Evolutionary conservation across 352 stramenopile genomes (phyloP), one percentile per base, ranked within the genome.

Genomic region (Globisporangium radiosum): DNA sequence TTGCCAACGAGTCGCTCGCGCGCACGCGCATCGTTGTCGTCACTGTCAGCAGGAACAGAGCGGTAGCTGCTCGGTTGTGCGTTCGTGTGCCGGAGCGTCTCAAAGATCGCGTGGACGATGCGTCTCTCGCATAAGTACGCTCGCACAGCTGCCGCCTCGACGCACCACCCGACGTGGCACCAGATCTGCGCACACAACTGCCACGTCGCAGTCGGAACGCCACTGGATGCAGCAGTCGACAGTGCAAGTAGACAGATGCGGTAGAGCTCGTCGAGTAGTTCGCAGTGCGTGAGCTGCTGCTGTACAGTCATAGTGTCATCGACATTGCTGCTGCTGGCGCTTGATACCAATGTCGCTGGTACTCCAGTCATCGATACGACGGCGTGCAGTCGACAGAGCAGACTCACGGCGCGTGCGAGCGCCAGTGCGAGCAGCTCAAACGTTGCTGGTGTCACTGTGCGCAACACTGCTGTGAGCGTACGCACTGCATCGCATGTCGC

Each of bases 91-190:
- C 43, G 53, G 42, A 86, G 57, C 25, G 75, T 72, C 64, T 82
- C 63, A 52, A 79, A 53, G 56, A 88, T 68, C 36, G 72, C 50
- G 10, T 62, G 54, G 2, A 83, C 15, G 0, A 67, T 64, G 1
- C 71, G 58, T 43, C 72, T 66, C 13, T 77, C 64, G 4, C 66
- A 68, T 13, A 90, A 56, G 54, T 78, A 85, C 13, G 39, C 45
- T 15, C 69, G 68, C 14, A 80, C 68, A 13, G 44, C 62, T 4
- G 52, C 7, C 38, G 76, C 13, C 47, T 75, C 50, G 4, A 74
- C 53, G 13, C 69, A 78, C 80, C 80, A 92, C 19, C 78, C 83
- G 7, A 92, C 60, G 55, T 92, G 80, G 44, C 78, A 90, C 68
- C 78, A 88, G 37, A 91, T 72, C 54, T 91, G 83, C 0, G 79